These are phyloP conservation scores for Neostapfia colusana DNA, from an alignment of 176 grass and related monocot genomes.

Conservation along the genomic window DNA sequence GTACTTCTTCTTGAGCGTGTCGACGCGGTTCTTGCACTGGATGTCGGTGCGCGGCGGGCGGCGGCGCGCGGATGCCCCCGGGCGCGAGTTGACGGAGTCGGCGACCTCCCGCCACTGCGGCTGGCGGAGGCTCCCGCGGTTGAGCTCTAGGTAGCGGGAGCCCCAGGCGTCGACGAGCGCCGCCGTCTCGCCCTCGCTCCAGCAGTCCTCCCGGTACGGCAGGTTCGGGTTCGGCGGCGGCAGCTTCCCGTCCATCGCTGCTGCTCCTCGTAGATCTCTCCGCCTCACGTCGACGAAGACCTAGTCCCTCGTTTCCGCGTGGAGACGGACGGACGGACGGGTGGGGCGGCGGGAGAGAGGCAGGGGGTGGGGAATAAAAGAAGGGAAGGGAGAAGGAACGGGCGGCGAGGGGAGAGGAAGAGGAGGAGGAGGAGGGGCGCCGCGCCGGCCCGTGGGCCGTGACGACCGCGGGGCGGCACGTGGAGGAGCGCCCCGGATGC, in stretches of 20 bases:
- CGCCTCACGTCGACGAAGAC: conserved; percentile 17
- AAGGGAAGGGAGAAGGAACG: background rate
- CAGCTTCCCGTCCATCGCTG: conserved; percentile 53
- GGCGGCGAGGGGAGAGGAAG: conserved; percentile 46
- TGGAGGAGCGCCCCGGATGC: conserved; percentile 43
- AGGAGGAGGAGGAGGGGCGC: conserved; percentile 10
- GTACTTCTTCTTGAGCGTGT: conserved; percentile 99
- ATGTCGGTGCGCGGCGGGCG: conserved; percentile 90
- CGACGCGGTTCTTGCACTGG: conserved; percentile 99
- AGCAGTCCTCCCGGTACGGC: conserved; percentile 96
- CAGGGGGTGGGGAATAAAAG: conserved; percentile 50
- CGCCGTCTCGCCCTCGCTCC: conserved; percentile 97
- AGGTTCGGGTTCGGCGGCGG: conserved; percentile 80
- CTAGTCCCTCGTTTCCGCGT: conserved; percentile 21
- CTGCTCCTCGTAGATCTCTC: conserved; percentile 28
- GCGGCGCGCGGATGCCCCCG: conserved; percentile 59
- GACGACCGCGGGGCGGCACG: conserved; percentile 49
- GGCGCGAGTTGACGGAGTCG: conserved; percentile 77
- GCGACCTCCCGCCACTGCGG: conserved; percentile 99
- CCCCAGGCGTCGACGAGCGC: conserved; percentile 92
- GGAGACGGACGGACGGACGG: conserved; percentile 22
- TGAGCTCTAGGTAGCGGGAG: conserved; percentile 82
- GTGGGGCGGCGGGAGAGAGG: conserved; percentile 28
- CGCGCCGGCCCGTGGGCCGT: conserved; percentile 56
- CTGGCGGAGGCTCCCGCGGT: conserved; percentile 92